Evolutionary conservation across 495 filamentous ascomycete species (phyloP), one percentile per base, ranked within the genome.

Genomic region (Daldinia vernicosa): DNA sequence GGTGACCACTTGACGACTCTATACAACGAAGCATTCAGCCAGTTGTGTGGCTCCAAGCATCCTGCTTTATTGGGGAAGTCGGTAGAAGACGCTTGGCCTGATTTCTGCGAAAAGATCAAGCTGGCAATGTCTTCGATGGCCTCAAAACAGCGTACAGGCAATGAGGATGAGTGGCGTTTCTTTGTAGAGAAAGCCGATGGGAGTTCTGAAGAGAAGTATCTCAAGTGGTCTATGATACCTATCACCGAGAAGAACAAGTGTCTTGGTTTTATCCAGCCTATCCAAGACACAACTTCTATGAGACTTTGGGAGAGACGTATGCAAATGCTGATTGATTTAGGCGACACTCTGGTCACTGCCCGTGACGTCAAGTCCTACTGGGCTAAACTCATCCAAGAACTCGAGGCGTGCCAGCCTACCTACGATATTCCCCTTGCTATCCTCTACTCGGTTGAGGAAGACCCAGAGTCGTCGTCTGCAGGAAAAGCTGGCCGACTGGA

Each of bases 141-240:
- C 1, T 82, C 78, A 60, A 71, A 80, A 19, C 85, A 40, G 82
- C 22, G 90, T 87, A 9, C 83, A 87, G 73, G 87, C 86, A 9
- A 92, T 84, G 11, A 91, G 91, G 89, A 92, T 88, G 76, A 86
- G 90, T 74, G 90, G 91, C 71, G 89, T 89, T 75, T 84, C 83
- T 64, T 77, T 90, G 12, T 90, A 87, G 74, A 83, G 90, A 45
- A 84, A 80, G 35, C 82, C 7, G 81, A 87, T 54, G 84, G 84
- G 2, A 89, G 82, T 57, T 62, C 88, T 7, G 90, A 93, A 78
- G 90, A 93, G 75, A 86, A 86, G 0, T 91, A 87, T 67, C 90
- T 91, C 70, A 86, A 84, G 67, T 91, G 89, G 89, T 87, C 85
- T 2, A 85, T 91, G 52, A 88, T 90, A 11, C 89, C 89, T 5